Conservation (phyloP, 2,329 filamentous ascomycete genomes). For the Colletotrichum sp. region DNA sequence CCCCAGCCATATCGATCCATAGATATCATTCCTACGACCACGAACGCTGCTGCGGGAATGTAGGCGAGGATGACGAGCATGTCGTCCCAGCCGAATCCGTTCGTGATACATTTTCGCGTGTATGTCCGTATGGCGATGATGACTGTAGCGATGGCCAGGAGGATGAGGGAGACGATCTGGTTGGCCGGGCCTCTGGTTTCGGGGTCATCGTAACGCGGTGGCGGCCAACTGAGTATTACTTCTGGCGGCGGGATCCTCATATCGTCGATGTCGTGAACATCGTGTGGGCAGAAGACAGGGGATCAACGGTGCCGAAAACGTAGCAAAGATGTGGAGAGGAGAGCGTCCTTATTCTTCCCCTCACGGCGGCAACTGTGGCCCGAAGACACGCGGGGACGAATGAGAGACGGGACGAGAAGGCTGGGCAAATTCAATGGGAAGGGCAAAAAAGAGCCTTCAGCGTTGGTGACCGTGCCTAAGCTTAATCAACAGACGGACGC, state of each 20-base stretch:
- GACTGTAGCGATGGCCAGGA: conserved; percentile 32
- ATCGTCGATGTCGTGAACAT: conserved; percentile 9
- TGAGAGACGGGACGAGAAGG: background rate
- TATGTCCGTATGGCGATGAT: conserved; percentile 39
- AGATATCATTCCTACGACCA: conserved; percentile 31
- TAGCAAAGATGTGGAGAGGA: background rate
- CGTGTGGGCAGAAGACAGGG: background rate
- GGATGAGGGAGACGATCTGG: conserved; percentile 28
- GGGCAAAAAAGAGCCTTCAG: conserved; percentile 2
- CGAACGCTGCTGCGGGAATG: conserved; percentile 37
- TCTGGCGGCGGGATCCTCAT: conserved; percentile 25
- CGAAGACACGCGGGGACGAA: background rate
- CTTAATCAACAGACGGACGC: conserved; percentile 9
- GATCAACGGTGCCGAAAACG: background rate
- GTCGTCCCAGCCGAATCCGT: conserved; percentile 41
- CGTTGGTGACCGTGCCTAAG: conserved; percentile 6
- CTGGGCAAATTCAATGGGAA: background rate
- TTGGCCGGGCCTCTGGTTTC: conserved; percentile 33
- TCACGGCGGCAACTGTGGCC: background rate
- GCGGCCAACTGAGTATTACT: conserved; percentile 33
- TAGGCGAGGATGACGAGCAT: conserved; percentile 40
- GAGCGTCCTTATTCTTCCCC: background rate
- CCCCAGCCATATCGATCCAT: conserved; percentile 33
- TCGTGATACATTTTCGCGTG: conserved; percentile 36
- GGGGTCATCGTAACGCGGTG: conserved; percentile 35